These are phyloP conservation scores for Mentha longifolia DNA, from an alignment of 257 asterid species.

Conservation along the genomic window DNA sequence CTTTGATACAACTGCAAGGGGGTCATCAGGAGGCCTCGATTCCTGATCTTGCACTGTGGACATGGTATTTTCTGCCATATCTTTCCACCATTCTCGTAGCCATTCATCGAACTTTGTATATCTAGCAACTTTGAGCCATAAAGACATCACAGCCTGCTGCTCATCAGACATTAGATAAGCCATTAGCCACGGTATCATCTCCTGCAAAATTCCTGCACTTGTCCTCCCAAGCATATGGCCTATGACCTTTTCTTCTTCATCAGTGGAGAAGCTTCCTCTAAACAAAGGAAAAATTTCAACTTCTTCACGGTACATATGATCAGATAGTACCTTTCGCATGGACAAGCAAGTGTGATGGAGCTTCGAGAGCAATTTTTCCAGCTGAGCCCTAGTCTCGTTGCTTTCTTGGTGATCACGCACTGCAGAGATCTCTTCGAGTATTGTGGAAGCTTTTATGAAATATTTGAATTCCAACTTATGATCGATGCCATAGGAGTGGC, in stretches of 20 bases:
- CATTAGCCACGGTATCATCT: constrained; percentile 86
- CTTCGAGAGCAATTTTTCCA: constrained; percentile 52
- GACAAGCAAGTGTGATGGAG: constrained; percentile 68
- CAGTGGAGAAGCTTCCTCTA: constrained; percentile 58
- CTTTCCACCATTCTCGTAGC: constrained; percentile 90
- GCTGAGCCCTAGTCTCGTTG: constrained; percentile 38
- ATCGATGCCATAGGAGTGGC: constrained; percentile 74
- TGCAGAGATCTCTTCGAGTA: constrained; percentile 53
- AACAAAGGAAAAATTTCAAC: constrained; percentile 71
- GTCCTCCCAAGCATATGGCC: constrained; percentile 76
- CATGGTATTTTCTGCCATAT: constrained; percentile 46
- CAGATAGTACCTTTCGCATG: constrained; percentile 67
- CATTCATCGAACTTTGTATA: constrained; percentile 74
- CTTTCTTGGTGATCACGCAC: constrained; percentile 39
- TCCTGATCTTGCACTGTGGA: constrained; percentile 43
- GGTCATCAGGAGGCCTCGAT: constrained; percentile 52
- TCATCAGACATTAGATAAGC: constrained; percentile 61
- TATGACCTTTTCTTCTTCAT: constrained; percentile 77
- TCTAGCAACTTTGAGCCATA: constrained; percentile 69
- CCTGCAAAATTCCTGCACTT: constrained; percentile 62
- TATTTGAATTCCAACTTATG: constrained; percentile 69
- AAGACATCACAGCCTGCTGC: constrained; percentile 56
- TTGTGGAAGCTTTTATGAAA: constrained; percentile 51
- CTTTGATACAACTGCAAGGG: constrained; percentile 62
- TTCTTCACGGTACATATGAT: constrained; percentile 77